Evolutionary conservation across 2,329 filamentous ascomycete species (phyloP).

Genomic region (Orbilia ellipsospora): DNA sequence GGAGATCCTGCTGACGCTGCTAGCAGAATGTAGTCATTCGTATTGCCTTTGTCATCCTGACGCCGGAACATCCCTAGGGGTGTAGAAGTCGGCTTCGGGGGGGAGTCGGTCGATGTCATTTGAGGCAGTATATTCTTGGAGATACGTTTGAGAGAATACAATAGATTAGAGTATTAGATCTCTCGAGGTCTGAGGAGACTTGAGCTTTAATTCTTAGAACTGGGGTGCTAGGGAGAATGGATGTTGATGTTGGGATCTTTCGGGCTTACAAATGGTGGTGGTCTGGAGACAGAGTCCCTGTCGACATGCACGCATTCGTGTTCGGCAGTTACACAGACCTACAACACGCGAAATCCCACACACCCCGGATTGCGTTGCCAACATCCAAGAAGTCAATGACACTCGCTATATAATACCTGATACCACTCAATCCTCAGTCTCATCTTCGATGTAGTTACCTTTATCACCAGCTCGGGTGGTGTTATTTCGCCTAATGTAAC

Average conservation of each 20-base stretch:
- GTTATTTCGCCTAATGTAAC: no score
- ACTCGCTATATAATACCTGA: neutral
- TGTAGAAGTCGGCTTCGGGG: constrained; percentile 22
- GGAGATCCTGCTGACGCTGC: constrained; percentile 32
- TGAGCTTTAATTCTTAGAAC: no score
- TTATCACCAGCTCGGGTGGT: no score
- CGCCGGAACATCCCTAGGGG: constrained; percentile 47
- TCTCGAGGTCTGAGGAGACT: no score
- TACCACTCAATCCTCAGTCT: no score
- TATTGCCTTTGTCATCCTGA: constrained; percentile 15
- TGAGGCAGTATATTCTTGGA: neutral
- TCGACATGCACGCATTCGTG: constrained; percentile 7
- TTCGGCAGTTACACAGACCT: constrained; percentile 46
- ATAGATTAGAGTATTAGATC: no score
- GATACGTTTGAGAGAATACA: neutral
- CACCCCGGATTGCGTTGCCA: constrained; percentile 16
- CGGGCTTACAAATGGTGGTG: constrained; percentile 2
- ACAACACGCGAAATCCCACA: constrained; percentile 47
- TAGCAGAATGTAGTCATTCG: constrained; percentile 36
- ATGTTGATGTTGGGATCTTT: neutral
- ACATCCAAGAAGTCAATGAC: neutral
- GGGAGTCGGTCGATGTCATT: constrained; percentile 29
- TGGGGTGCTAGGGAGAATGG: no score
- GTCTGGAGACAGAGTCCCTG: neutral
- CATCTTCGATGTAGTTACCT: no score